Percentiles rank a stretch among this genome's conserved stretches.
These are phyloP conservation scores for Dalbergia oliveri DNA, from an alignment of 306 rosid genomes.

Conservation along the genomic window DNA sequence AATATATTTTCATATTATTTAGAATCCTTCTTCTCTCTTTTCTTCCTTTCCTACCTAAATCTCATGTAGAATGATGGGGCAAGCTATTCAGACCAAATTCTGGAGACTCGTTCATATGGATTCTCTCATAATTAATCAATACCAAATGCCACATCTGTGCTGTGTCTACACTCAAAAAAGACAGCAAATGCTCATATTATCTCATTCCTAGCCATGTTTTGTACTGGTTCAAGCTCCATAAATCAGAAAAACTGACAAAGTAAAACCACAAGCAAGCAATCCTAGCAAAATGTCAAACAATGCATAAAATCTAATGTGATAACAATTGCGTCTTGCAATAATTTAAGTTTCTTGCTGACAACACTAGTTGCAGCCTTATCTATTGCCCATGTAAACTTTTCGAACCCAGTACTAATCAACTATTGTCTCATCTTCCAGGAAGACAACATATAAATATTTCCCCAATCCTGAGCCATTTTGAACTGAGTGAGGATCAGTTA, in stretches of 20 bases:
- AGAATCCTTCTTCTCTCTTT: no score
- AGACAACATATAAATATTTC: slow-evolving; percentile 1
- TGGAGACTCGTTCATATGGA: no score
- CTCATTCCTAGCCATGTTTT: not conserved
- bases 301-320: not conserved
- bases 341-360: not conserved
- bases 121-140: no score
- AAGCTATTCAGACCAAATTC: no score
- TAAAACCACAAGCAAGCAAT: not conserved
- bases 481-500: not conserved
- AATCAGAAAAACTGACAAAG: not conserved
- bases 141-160: no score
- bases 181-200: no score
- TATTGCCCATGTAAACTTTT: not conserved
- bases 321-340: no score
- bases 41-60: no score
- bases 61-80: no score
- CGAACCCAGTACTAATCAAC: not conserved
- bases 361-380: not conserved
- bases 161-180: no score
- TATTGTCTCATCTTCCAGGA: not conserved
- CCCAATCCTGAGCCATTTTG: not conserved
- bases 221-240: not conserved
- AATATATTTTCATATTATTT: no score
- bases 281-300: not conserved